Percentiles rank a stretch among this genome's conserved stretches.
These are phyloP conservation scores for Scalesia atractyloides DNA, from an alignment of 129 eudicot genomes.

Conservation along the genomic window DNA sequence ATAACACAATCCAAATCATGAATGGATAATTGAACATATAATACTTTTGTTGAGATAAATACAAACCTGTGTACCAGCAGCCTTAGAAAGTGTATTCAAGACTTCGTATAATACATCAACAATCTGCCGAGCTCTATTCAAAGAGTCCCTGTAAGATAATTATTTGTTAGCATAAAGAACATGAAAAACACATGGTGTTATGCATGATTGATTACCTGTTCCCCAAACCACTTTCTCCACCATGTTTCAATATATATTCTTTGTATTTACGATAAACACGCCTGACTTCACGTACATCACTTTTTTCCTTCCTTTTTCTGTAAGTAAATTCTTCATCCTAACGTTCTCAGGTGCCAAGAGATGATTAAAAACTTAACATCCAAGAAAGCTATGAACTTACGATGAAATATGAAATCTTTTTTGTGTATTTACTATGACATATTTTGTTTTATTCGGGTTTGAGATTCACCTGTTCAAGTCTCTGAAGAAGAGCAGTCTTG, in stretches of 20 bases:
- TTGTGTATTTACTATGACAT: not conserved
- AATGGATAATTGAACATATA: not conserved
- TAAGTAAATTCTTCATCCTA: conserved; percentile 86
- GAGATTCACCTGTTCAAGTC: conserved; percentile 75
- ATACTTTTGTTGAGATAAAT: not conserved
- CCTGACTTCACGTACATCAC: conserved; percentile 86
- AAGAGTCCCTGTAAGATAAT: conserved; percentile 48
- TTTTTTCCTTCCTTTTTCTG: conserved; percentile 72
- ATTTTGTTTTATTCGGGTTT: not conserved
- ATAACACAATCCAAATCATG: not conserved
- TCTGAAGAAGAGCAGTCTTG: conserved; percentile 93
- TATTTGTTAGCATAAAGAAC: conserved; percentile 7
- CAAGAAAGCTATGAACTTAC: not conserved
- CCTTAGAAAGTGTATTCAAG: conserved; percentile 55
- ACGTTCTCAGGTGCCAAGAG: conserved; percentile 13
- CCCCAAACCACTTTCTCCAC: conserved; percentile 65
- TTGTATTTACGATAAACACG: conserved; percentile 83
- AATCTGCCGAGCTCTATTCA: conserved; percentile 72
- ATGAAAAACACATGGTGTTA: conserved; percentile 2
- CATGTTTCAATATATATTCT: conserved; percentile 75
- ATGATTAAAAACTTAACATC: conserved; percentile 11
- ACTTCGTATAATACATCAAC: conserved; percentile 86
- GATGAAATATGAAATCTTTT: not conserved
- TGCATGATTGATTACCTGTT: conserved; percentile 49
- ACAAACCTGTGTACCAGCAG: conserved; percentile 84